Evolutionary conservation across 169 alveolate species (phyloP).

Genomic region (Eimeria acervulina): DNA sequence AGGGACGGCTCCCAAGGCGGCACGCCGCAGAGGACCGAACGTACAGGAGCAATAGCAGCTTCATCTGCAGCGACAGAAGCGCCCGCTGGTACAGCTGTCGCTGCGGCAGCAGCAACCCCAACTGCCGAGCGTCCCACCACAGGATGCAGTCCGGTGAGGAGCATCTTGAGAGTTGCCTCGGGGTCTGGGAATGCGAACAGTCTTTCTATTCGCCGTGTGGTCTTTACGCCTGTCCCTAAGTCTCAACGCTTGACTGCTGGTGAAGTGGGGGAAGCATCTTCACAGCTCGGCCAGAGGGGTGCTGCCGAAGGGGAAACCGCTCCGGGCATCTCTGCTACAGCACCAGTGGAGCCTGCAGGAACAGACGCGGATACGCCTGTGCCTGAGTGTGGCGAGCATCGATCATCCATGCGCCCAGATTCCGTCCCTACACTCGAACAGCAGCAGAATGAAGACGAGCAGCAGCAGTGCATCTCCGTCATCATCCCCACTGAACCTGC

Average conservation of each 20-base stretch:
- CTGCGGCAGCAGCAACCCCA: constrained; percentile 24
- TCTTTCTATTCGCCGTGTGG: constrained; percentile 54
- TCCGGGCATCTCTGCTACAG: neutral
- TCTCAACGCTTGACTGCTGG: neutral
- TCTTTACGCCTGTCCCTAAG: constrained; percentile 44
- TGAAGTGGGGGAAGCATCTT: neutral
- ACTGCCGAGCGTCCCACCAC: neutral
- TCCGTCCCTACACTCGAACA: neutral
- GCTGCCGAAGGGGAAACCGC: neutral
- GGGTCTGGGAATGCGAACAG: constrained; percentile 31
- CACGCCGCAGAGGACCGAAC: constrained; percentile 27
- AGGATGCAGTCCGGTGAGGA: constrained; percentile 19
- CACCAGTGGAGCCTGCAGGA: constrained; percentile 15
- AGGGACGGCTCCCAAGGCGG: neutral
- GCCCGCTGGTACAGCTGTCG: neutral
- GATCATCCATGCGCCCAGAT: neutral
- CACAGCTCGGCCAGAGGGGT: constrained; percentile 14
- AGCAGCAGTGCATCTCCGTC: neutral
- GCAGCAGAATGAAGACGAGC: constrained; percentile 41
- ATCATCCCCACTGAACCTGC: neutral
- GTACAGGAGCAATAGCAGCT: constrained; percentile 2
- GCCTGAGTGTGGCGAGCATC: constrained; percentile 18
- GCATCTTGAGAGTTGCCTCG: constrained; percentile 62
- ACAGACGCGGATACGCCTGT: neutral
- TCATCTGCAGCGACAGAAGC: neutral